These are phyloP conservation scores for Eucalyptus pumila DNA, from an alignment of 345 rosid species.

Conservation along the genomic window DNA sequence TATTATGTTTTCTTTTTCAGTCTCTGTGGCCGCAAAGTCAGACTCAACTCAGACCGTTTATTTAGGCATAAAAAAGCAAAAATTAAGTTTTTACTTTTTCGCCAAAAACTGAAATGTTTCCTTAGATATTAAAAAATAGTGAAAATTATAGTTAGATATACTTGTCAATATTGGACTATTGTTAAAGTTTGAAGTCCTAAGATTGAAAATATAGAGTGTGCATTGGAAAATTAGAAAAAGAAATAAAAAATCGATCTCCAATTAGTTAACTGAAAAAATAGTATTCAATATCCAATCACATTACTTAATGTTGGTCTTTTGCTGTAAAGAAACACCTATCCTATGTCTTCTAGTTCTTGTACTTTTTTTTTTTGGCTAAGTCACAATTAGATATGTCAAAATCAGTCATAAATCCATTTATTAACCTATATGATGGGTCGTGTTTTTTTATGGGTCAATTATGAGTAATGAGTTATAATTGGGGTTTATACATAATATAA, in stretches of 20 bases:
- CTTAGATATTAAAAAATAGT: neutral
- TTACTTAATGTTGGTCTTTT: neutral
- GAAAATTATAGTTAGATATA: neutral
- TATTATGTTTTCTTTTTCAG: neutral
- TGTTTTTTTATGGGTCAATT: neutral
- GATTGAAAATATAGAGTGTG: neutral
- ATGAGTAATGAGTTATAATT: neutral
- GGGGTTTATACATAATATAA: no score
- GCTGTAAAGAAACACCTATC: neutral
- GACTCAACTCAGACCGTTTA: neutral
- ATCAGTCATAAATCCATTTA: neutral
- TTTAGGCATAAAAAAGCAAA: neutral
- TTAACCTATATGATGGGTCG: neutral
- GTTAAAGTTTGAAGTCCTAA: neutral
- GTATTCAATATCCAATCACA: neutral
- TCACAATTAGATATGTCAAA: neutral
- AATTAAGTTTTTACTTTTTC: neutral
- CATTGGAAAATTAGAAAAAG: neutral
- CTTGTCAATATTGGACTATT: neutral
- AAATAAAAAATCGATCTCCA: neutral
- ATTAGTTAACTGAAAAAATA: neutral
- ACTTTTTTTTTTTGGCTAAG: neutral
- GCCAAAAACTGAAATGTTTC: neutral
- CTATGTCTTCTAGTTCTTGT: neutral
- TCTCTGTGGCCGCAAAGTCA: neutral